Conservation (phyloP, 176 grass and related monocot species). For the Dendrocalamus sinicus region DNA sequence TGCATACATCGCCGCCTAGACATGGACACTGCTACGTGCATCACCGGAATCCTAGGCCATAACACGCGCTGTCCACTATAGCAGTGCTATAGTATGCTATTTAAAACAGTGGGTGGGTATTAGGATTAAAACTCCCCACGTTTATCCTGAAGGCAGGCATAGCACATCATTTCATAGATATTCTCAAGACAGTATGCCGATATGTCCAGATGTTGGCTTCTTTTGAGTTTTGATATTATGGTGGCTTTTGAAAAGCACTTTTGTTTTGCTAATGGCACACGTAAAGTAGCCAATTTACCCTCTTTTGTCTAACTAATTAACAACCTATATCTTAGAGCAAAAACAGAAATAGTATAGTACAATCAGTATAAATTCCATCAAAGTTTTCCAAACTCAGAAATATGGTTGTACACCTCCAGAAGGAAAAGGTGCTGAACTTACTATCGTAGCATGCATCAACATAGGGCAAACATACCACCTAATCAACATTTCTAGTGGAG, state of each 20-base stretch:
- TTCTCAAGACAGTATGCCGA: not conserved
- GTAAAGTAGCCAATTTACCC: not conserved
- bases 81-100: not conserved
- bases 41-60: too few species aligned
- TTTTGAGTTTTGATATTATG: not conserved
- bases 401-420: too few species aligned
- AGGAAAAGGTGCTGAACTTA: conserved; percentile 4
- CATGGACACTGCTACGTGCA: too few species aligned
- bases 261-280: not conserved
- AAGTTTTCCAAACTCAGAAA: too few species aligned
- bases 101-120: not conserved
- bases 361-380: not conserved
- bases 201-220: not conserved
- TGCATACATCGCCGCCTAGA: too few species aligned
- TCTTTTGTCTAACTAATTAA: conserved; percentile 8
- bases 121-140: not conserved
- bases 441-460: not conserved
- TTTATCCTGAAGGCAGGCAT: not conserved
- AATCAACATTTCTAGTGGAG: not conserved
- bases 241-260: not conserved
- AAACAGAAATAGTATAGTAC: not conserved
- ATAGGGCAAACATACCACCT: not conserved
- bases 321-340: not conserved
- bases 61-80: not conserved
- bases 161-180: not conserved